Evolutionary conservation across 306 rosid genomes (phyloP).

Genomic region (Pueraria montana): DNA sequence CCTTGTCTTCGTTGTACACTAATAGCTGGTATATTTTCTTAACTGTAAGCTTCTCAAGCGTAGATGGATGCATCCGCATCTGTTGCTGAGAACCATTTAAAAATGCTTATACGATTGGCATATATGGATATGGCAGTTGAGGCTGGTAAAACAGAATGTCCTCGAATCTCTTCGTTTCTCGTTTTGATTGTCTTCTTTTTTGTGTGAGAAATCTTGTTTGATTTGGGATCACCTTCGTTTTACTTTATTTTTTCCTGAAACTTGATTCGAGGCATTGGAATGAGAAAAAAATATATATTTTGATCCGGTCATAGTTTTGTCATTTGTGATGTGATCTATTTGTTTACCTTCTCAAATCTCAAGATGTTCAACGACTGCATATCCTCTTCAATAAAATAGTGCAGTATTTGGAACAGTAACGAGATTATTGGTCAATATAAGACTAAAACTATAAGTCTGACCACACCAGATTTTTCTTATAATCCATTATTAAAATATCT

Average conservation of each 20-base stretch:
- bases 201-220: slow-evolving; percentile 7
- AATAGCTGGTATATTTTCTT: slow-evolving; percentile 47
- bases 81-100: slow-evolving; percentile 49
- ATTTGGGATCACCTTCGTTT: not conserved
- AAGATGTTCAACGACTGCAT: no score
- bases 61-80: slow-evolving; percentile 40
- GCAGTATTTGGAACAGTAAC: no score
- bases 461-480: no score
- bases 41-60: slow-evolving; percentile 48
- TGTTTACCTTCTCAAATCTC: not conserved
- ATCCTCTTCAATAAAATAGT: no score
- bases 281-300: not conserved
- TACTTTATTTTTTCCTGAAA: not conserved
- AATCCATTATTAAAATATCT: no score
- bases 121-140: slow-evolving; percentile 36
- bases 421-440: no score
- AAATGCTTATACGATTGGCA: slow-evolving; percentile 39
- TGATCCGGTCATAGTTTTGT: not conserved
- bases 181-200: not conserved
- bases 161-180: not conserved
- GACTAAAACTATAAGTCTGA: no score
- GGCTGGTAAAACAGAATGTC: slow-evolving; percentile 19
- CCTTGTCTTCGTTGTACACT: slow-evolving; percentile 60
- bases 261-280: not conserved
- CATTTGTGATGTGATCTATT: not conserved